phyloP scores from a whole-genome alignment of 2,329 filamentous ascomycete genomes.

The Trichoderma oligosporum region DNA sequence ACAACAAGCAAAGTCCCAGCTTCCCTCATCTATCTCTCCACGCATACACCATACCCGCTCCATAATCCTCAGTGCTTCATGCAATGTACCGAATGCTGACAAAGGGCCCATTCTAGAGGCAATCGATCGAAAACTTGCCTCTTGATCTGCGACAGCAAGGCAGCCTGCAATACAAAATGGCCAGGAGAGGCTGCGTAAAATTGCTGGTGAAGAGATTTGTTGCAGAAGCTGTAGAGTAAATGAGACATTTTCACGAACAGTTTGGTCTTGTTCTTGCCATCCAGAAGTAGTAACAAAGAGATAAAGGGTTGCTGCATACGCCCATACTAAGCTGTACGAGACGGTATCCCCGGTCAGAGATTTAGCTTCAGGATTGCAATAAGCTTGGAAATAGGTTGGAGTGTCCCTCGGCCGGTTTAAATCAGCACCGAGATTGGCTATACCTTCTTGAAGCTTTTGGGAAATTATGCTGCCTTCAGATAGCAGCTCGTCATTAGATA shows the following conservation, averaged over 20 bases:
- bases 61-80: constrained; percentile 1
- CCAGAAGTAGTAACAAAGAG: not conserved
- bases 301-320: not conserved
- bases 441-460: not conserved
- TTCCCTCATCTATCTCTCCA: not conserved
- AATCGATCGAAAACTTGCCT: not conserved
- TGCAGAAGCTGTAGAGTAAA: not conserved
- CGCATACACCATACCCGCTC: not conserved
- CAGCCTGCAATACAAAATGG: constrained; percentile 10
- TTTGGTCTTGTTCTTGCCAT: not conserved
- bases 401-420: not conserved
- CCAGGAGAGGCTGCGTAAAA: constrained; percentile 7
- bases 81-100: not conserved
- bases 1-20: constrained; percentile 5
- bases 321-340: not conserved
- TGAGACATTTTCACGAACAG: not conserved
- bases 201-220: not conserved
- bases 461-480: not conserved
- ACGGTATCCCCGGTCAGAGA: not conserved
- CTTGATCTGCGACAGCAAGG: not conserved
- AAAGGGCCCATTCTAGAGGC: constrained; percentile 5
- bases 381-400: not conserved
- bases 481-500: not conserved
- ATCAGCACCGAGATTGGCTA: not conserved
- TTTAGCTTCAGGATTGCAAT: not conserved